Conservation (phyloP, 176 grass and related monocot genomes). For the Tillandsia fasciculata region DNA sequence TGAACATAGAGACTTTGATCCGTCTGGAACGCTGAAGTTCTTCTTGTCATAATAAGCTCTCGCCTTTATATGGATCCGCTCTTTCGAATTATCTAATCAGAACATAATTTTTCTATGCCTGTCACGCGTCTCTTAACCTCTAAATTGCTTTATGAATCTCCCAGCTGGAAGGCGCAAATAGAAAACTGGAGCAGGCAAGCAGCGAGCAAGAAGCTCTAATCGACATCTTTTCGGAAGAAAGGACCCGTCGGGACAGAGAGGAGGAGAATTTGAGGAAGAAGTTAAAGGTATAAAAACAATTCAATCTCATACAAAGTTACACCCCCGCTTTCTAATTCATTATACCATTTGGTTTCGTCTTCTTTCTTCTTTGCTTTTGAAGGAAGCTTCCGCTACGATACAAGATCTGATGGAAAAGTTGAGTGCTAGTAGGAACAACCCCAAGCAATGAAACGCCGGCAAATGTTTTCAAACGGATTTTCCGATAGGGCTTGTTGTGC, state of each 20-base stretch:
- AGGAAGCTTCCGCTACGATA: constrained; percentile 64
- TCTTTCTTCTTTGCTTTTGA: neutral
- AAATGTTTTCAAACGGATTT: neutral
- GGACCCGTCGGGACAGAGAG: constrained; percentile 57
- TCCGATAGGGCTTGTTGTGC: too few species aligned
- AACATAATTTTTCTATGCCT: neutral
- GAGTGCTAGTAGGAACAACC: constrained; percentile 30
- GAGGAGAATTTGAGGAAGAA: constrained; percentile 75
- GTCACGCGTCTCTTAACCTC: neutral
- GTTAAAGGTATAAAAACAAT: constrained; percentile 51
- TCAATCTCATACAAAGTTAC: too few species aligned
- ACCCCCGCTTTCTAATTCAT: too few species aligned
- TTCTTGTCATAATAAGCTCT: too few species aligned
- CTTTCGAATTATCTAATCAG: too few species aligned
- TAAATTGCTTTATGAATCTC: constrained; percentile 11
- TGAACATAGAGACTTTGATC: too few species aligned
- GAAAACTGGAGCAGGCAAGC: constrained; percentile 57
- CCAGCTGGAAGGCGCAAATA: constrained; percentile 66
- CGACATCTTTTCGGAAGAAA: constrained; percentile 93
- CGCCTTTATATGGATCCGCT: too few species aligned
- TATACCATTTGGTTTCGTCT: neutral
- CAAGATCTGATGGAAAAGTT: constrained; percentile 61
- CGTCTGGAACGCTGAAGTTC: too few species aligned
- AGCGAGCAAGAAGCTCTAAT: constrained; percentile 94
- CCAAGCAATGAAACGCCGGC: constrained; percentile 29